These are phyloP conservation scores for Ganoderma multipileum DNA, from an alignment of 1,284 basidiomycete genomes.

Conservation along the genomic window DNA sequence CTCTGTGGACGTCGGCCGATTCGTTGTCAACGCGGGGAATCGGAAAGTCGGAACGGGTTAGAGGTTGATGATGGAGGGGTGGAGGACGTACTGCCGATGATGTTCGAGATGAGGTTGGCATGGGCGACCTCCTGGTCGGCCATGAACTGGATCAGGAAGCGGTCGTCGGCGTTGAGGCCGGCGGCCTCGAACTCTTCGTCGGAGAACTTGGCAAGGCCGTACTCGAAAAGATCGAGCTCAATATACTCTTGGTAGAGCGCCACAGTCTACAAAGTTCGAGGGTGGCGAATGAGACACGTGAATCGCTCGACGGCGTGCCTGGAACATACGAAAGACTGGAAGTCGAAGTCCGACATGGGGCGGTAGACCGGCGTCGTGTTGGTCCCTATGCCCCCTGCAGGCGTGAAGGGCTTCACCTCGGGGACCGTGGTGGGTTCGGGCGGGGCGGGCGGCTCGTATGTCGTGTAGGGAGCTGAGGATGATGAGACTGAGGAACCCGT, in stretches of 20 bases:
- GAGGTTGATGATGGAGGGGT: slow-evolving; percentile 19
- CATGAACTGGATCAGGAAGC: slow-evolving; percentile 63
- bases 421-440: slow-evolving; percentile 10
- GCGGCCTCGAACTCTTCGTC: slow-evolving; percentile 61
- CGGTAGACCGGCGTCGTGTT: slow-evolving; percentile 53
- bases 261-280: slow-evolving; percentile 45
- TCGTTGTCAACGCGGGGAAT: background rate
- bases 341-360: slow-evolving; percentile 65
- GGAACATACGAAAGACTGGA: slow-evolving; percentile 56
- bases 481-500: background rate
- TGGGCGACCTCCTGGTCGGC: slow-evolving; percentile 67
- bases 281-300: background rate
- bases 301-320: background rate
- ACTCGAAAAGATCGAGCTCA: slow-evolving; percentile 69
- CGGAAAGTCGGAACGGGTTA: background rate
- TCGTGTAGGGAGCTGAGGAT: background rate
- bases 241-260: slow-evolving; percentile 70
- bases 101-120: slow-evolving; percentile 55
- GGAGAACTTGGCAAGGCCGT: slow-evolving; percentile 62
- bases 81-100: slow-evolving; percentile 44
- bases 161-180: slow-evolving; percentile 60
- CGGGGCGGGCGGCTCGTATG: slow-evolving; percentile 11
- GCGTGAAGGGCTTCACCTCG: slow-evolving; percentile 36
- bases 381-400: slow-evolving; percentile 50
- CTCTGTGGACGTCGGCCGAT: slow-evolving; percentile 12